Conservation (phyloP, 306 rosid genomes). For the Pterocarpus santalinus region DNA sequence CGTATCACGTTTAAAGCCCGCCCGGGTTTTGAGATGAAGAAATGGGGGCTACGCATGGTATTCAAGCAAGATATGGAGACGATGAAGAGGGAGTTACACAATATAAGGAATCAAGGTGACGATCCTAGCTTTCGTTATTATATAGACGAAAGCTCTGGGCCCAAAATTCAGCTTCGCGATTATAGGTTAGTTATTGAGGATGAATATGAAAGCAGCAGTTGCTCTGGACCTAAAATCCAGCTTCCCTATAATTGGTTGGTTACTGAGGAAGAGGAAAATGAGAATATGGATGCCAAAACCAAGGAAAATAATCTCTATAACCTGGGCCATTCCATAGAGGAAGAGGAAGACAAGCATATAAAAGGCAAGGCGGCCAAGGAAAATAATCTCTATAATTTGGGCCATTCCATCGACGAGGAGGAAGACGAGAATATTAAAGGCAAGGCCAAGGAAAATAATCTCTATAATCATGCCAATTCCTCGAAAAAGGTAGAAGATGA, state of each 20-base stretch:
- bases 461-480: not conserved
- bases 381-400: no score
- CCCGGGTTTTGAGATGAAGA: not conserved
- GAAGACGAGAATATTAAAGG: no score
- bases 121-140: no score
- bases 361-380: not conserved
- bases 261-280: not conserved
- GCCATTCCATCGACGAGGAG: no score
- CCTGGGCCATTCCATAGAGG: no score
- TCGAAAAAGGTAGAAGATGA: no score
- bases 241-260: slow-evolving; percentile 33
- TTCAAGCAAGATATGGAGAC: not conserved
- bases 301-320: no score
- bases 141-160: no score
- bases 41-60: slow-evolving; percentile 14
- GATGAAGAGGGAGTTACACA: no score
- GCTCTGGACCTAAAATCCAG: not conserved
- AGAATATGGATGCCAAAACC: no score
- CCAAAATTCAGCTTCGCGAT: not conserved
- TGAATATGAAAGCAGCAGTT: not conserved
- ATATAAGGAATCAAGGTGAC: no score
- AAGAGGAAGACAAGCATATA: no score
- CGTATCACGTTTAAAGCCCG: slow-evolving; percentile 23
- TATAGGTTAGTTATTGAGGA: not conserved
- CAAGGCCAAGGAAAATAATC: not conserved